Evolutionary conservation across 2,329 filamentous ascomycete genomes (phyloP).

Genomic region (Arthrobotrys conoides): DNA sequence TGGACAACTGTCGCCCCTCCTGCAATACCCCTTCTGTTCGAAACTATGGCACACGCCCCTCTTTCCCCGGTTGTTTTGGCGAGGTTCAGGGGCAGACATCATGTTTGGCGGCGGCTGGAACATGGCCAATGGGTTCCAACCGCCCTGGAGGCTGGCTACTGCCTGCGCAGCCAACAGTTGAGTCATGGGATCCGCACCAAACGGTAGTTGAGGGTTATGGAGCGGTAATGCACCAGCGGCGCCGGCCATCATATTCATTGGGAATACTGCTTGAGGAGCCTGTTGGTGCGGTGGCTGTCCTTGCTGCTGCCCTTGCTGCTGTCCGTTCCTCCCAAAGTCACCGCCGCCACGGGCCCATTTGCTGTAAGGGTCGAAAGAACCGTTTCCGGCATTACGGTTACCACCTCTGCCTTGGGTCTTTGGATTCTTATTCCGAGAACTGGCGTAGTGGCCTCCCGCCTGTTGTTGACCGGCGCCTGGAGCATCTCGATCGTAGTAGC

Average conservation of each 20-base stretch:
- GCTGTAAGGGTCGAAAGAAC: constrained; percentile 38
- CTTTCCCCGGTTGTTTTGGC: constrained; percentile 41
- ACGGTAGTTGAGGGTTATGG: constrained; percentile 30
- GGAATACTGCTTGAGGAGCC: constrained; percentile 63
- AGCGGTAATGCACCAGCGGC: constrained; percentile 17
- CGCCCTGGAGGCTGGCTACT: constrained; percentile 42
- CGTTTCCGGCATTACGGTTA: constrained; percentile 1
- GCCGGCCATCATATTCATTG: constrained; percentile 48
- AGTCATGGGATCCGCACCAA: constrained; percentile 72
- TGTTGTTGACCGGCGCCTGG: constrained; percentile 30
- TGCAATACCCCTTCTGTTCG: constrained; percentile 69
- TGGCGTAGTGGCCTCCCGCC: constrained; percentile 44
- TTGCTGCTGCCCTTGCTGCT: constrained; percentile 25
- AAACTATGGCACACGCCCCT: constrained; percentile 56
- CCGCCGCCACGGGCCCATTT: constrained; percentile 60
- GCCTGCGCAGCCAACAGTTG: constrained; percentile 74
- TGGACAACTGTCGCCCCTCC: constrained; percentile 76
- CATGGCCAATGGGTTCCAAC: constrained; percentile 56
- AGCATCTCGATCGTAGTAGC: constrained; percentile 54
- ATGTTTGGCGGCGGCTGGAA: constrained; percentile 42
- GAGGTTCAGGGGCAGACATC: background rate
- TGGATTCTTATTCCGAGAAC: constrained; percentile 54
- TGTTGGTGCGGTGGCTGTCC: constrained; percentile 63
- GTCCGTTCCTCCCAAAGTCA: constrained; percentile 42
- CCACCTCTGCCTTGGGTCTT: constrained; percentile 49